Conservation (phyloP, 441 rosid genomes). For the Euphorbia schlechtendalii region DNA sequence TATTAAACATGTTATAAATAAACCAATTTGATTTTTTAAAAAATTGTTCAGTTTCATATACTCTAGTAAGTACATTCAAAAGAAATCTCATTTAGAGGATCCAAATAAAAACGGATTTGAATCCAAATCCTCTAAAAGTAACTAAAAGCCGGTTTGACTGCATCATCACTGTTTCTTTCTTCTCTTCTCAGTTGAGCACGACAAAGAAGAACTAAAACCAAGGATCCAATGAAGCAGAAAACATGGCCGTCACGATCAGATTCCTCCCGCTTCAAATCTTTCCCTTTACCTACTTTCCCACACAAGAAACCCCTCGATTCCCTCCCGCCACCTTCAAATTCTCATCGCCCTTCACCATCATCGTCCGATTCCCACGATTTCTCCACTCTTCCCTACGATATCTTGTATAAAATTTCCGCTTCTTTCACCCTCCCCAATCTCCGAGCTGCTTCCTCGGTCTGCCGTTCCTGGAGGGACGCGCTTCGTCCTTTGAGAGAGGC, state of each 20-base stretch:
- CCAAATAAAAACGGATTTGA: no score
- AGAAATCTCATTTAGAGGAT: no score
- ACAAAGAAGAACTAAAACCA: not conserved
- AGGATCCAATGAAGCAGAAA: conserved; percentile 36
- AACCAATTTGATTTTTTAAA: no score
- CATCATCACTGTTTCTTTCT: not conserved
- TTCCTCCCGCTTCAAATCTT: conserved; percentile 35
- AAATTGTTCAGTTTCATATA: no score
- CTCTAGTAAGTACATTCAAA: no score
- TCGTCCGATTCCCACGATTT: conserved; percentile 32
- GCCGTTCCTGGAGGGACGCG: conserved; percentile 76
- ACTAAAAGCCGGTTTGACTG: no score
- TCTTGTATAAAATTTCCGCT: conserved; percentile 53
- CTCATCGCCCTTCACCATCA: not conserved
- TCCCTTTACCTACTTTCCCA: conserved; percentile 21
- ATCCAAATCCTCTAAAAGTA: no score
- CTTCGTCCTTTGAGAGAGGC: conserved; percentile 78
- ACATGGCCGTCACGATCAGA: conserved; percentile 50
- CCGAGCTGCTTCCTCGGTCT: conserved; percentile 57
- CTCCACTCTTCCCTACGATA: conserved; percentile 60
- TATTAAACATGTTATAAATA: no score
- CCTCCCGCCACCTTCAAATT: not conserved
- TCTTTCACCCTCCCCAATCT: conserved; percentile 60
- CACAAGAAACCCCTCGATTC: not conserved
- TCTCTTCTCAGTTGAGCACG: not conserved